Evolutionary conservation across 2,329 filamentous ascomycete genomes (phyloP).

Genomic region (Fusarium sp.): DNA sequence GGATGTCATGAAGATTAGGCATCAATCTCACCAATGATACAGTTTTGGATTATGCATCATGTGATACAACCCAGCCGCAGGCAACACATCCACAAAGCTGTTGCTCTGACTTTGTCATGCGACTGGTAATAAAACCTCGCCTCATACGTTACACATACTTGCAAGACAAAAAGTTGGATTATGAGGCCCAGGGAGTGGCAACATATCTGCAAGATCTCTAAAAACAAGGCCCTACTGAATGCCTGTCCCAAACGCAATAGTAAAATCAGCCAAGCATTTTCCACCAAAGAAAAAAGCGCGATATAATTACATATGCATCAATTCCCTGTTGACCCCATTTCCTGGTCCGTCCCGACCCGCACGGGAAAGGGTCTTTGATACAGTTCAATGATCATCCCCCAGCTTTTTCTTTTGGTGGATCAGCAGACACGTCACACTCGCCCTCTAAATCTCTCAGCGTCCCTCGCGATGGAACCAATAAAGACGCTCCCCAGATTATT

Average conservation of each 20-base stretch:
- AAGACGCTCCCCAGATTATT: slow-evolving; percentile 29
- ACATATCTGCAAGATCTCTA: slow-evolving; percentile 2
- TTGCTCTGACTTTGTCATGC: slow-evolving; percentile 12
- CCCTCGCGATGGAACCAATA: slow-evolving; percentile 33
- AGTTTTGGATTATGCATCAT: slow-evolving; percentile 22
- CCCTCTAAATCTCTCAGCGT: not conserved
- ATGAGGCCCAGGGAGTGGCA: not conserved
- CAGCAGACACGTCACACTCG: slow-evolving; percentile 48
- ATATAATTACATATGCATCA: slow-evolving; percentile 28
- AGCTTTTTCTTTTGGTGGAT: slow-evolving; percentile 35
- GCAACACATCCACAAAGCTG: slow-evolving; percentile 10
- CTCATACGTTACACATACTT: not conserved
- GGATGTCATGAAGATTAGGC: slow-evolving; percentile 21
- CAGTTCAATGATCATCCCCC: slow-evolving; percentile 11
- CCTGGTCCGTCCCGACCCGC: slow-evolving; percentile 30
- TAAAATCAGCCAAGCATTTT: not conserved
- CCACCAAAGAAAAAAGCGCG: not conserved
- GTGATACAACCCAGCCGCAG: slow-evolving; percentile 27
- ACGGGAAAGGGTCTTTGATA: slow-evolving; percentile 1
- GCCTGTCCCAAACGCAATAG: not conserved
- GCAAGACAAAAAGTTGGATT: not conserved
- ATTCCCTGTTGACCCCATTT: not conserved
- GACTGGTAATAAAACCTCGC: slow-evolving; percentile 15
- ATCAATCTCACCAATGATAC: slow-evolving; percentile 18
- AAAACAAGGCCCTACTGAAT: slow-evolving; percentile 11